Evolutionary conservation across 2,329 filamentous ascomycete species (phyloP).

Genomic region (Fusarium caatingaense): DNA sequence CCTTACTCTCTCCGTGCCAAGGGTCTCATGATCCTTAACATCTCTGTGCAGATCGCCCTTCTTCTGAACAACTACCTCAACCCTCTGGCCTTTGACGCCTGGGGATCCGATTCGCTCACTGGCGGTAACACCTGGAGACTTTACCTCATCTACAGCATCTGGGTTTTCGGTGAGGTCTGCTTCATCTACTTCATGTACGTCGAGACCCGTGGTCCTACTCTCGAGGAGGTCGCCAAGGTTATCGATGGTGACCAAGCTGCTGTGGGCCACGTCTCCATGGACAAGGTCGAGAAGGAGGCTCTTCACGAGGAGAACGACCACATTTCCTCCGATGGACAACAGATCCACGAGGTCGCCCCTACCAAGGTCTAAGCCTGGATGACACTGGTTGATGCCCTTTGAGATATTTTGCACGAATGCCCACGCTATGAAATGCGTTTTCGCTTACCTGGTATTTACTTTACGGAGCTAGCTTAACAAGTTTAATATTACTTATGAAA

Average conservation of each 20-base stretch:
- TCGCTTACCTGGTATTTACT: not conserved
- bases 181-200: constrained; percentile 76
- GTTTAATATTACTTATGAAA: constrained; percentile 9
- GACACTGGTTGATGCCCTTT: not conserved
- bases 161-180: constrained; percentile 68
- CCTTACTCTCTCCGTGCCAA: constrained; percentile 69
- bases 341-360: constrained; percentile 8
- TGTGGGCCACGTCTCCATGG: constrained; percentile 64
- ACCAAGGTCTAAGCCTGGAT: constrained; percentile 2
- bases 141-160: constrained; percentile 73
- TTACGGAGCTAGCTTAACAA: not conserved
- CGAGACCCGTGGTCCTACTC: constrained; percentile 76
- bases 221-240: constrained; percentile 71
- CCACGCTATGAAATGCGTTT: not conserved
- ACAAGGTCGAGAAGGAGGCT: constrained; percentile 65
- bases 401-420: not conserved
- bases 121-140: constrained; percentile 72
- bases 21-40: constrained; percentile 72
- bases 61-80: constrained; percentile 67
- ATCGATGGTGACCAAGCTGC: constrained; percentile 73
- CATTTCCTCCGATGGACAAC: constrained; percentile 7
- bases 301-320: constrained; percentile 8
- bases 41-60: constrained; percentile 70
- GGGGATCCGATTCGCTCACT: constrained; percentile 51
- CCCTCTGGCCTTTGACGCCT: not conserved